phyloP scores from a whole-genome alignment of 163 green algal genomes.

The Chlorella variabilis region DNA sequence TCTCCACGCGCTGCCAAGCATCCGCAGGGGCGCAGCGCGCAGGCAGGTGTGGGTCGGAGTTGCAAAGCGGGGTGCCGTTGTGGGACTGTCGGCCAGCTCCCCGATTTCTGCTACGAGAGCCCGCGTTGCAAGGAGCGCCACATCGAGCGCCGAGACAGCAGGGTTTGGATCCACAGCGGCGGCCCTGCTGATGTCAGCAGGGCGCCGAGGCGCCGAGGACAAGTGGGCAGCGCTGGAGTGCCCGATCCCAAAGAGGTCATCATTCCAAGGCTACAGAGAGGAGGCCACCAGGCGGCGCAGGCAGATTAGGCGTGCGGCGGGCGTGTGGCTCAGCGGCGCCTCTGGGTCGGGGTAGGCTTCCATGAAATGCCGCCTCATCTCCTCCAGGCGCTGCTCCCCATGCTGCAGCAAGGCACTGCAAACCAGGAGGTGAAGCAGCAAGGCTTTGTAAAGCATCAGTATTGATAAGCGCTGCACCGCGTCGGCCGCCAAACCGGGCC shows the following conservation, averaged over 20 bases:
- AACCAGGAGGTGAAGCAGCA: neutral
- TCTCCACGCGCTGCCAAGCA: neutral
- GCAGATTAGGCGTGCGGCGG: slow-evolving; percentile 9
- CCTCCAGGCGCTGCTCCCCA: slow-evolving; percentile 30
- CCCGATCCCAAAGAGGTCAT: too few relatives aligned
- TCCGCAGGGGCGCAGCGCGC: neutral
- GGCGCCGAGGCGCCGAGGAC: too few relatives aligned
- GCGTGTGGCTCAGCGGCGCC: neutral
- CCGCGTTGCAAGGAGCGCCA: too few relatives aligned
- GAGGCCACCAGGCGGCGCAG: slow-evolving; percentile 8
- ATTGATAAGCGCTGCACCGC: neutral
- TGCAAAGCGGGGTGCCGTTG: too few relatives aligned
- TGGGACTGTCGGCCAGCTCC: too few relatives aligned
- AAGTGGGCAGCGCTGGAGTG: too few relatives aligned
- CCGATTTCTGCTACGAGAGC: too few relatives aligned
- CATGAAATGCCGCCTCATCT: slow-evolving; percentile 32
- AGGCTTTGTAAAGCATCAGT: neutral
- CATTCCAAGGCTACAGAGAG: neutral
- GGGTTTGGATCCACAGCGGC: too few relatives aligned
- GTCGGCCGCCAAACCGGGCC: neutral
- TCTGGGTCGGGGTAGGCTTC: neutral
- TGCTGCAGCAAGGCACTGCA: slow-evolving; percentile 14
- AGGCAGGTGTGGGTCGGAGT: too few relatives aligned
- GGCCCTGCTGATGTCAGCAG: too few relatives aligned
- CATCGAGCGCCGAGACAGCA: too few relatives aligned